These are phyloP conservation scores for Sarocladium kiliense DNA, from an alignment of 2,329 filamentous ascomycete genomes.

Conservation along the genomic window DNA sequence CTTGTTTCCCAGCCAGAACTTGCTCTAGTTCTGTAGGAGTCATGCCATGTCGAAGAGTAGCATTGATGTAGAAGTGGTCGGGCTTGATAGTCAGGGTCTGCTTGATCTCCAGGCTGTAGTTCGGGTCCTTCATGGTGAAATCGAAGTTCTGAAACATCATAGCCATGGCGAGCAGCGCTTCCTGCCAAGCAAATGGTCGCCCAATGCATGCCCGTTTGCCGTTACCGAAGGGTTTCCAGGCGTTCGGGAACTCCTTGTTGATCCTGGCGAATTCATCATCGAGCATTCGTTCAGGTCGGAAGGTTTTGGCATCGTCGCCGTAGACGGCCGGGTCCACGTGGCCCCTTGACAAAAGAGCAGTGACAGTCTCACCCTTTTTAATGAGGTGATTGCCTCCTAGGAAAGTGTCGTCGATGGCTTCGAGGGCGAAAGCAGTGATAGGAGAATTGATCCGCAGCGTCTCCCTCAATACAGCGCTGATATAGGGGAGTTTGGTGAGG, in stretches of 20 bases:
- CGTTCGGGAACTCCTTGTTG: constrained; percentile 39
- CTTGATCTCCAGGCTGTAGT: constrained; percentile 50
- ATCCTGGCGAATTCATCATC: constrained; percentile 38
- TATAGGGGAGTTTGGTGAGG: constrained; percentile 59
- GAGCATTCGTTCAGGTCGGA: constrained; percentile 58
- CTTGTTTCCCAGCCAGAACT: neutral
- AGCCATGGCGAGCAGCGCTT: constrained; percentile 23
- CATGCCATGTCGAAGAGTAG: neutral
- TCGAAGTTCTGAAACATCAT: constrained; percentile 64
- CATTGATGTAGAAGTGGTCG: constrained; percentile 41
- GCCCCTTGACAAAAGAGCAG: neutral
- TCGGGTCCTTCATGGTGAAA: constrained; percentile 51
- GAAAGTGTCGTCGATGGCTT: constrained; percentile 28
- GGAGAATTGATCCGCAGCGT: constrained; percentile 1
- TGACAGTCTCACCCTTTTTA: neutral
- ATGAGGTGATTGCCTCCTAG: neutral
- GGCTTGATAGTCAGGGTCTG: constrained; percentile 59
- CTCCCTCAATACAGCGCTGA: constrained; percentile 42
- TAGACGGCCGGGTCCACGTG: constrained; percentile 7
- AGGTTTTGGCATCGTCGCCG: constrained; percentile 43
- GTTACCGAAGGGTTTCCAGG: constrained; percentile 13
- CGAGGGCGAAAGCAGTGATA: constrained; percentile 5
- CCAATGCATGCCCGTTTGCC: constrained; percentile 13
- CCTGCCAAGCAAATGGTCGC: constrained; percentile 13
- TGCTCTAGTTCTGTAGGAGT: neutral